These are phyloP conservation scores for Gnaphalium uliginosum DNA, from an alignment of 129 eudicot genomes.

Conservation along the genomic window DNA sequence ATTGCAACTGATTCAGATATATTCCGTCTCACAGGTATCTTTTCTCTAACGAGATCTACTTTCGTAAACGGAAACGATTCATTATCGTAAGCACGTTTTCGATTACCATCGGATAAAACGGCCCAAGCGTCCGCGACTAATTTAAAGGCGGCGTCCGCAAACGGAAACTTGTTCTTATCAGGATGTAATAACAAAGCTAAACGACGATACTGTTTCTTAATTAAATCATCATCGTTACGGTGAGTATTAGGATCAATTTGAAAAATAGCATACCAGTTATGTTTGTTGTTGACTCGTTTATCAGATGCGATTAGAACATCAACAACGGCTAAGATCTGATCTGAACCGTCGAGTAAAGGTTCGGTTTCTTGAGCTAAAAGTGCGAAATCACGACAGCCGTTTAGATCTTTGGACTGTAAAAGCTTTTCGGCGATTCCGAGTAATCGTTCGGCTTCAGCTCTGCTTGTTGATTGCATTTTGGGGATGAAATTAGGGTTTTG, in stretches of 20 bases:
- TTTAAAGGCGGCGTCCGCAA: constrained; percentile 69
- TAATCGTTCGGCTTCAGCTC: constrained; percentile 84
- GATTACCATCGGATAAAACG: constrained; percentile 49
- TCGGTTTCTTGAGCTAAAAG: constrained; percentile 86
- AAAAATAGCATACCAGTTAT: constrained; percentile 74
- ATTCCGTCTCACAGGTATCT: constrained; percentile 50
- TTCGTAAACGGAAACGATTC: constrained; percentile 44
- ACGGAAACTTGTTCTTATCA: constrained; percentile 68
- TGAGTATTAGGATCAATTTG: constrained; percentile 47
- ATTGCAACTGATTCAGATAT: constrained; percentile 14
- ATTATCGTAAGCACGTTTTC: constrained; percentile 47
- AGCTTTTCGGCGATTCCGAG: constrained; percentile 93
- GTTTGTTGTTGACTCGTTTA: constrained; percentile 44
- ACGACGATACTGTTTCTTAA: constrained; percentile 75
- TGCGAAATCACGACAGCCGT: constrained; percentile 75
- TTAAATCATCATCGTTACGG: constrained; percentile 47
- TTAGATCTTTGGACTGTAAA: constrained; percentile 54
- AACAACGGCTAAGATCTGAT: constrained; percentile 83
- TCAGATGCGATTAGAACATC: constrained; percentile 85
- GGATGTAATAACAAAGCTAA: constrained; percentile 87
- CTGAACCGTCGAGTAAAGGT: constrained; percentile 78
- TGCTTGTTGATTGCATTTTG: constrained; percentile 47
- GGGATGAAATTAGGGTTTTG: constrained; percentile 17
- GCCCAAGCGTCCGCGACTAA: constrained; percentile 84
- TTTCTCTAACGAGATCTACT: constrained; percentile 28